Base-by-base conservation (phyloP, 106 monocot species). In the Acanthochlamys bracteata region DNA sequence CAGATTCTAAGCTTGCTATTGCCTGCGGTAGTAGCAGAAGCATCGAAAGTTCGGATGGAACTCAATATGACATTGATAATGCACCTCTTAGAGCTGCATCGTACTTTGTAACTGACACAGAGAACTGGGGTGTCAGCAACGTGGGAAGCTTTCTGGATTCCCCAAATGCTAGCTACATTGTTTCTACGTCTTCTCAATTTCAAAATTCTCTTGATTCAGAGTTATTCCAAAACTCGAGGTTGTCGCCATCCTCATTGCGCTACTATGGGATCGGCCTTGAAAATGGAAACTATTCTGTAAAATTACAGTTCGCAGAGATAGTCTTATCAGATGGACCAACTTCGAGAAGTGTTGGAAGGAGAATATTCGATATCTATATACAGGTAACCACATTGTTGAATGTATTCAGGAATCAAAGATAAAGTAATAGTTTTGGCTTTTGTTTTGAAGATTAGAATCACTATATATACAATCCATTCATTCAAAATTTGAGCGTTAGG, bases 251-350 rank as follows among this genome's bases (percentile, higher is more conserved):
- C 40, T 90, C 95, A 58, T 68, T 95, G 53, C 79, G 95, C 80
- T 95, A 95, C 60, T 95, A 87, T 65, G 95, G 90, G 7, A 25
- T 95, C 42, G 90, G 90, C 9, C 90, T 95, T 71, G 65, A 95
- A 74, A 95, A 90, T 80, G 95, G 95, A 42, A 87, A 90, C 63
- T 96, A 96, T 49, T 76, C 72, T 9, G 33, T 96, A 59, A 80
- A 59, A 16, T 66, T 96, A 9, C 76, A 78, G 23, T 96, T 85
- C 71, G 65, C 87, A 16, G 95, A 96, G 60, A 80, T 61, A 55
- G 55, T 13, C 10, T 62, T 65, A n/a, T 39, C 66, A 4, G 66
- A 71, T 66, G 20, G 73, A 57, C 75, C 52, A 43, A 68, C 57
- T 15, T 96, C 84, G 87, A 17, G 73, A 41, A 90, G 80, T 72